Base-by-base conservation (phyloP, 805 yeast genomes). In the Metschnikowia peoriensis region DNA sequence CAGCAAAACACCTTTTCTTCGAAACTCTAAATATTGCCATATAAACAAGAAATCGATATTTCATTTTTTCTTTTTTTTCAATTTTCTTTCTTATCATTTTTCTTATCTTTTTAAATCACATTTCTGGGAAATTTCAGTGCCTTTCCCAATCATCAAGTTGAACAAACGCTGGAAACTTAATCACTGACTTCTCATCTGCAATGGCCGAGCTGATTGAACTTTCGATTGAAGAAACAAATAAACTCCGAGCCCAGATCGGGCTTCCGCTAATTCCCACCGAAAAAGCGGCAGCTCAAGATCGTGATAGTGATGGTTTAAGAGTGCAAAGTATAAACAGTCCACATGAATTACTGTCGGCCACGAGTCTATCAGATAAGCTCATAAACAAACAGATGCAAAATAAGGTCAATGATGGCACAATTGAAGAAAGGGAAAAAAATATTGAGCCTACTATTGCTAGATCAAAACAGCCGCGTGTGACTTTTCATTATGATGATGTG, bases 211-310 rank as follows among this genome's bases (percentile, higher is more conserved):
- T 44, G 38, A 59, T 57, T 38, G 68, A 56, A 57, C 66, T 65
- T 52, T 66, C 62, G 66, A 66, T 84, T 1, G 83, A 78, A 52
- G 87, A 84, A 53, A 84, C 88, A 0, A 84, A 84, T 60, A 70
- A 66, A 57, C 68, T 82, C 7, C 67, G 89, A 27, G 55, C 68
- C 7, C 73, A 78, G 11, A 59, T 82, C 10, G 88, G 88, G 0
- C 68, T 84, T 50, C 75, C 77, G 38, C 84, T 85, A 1, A 75
- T 82, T 15, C 77, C 75, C 10, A 28, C 40, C 27, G 39, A 6
- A 14, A 16, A 11, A 6, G 6, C 49, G 15, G 38, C 14, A 6
- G 12, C 29, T 17, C 14, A 35, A 10, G 2, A 32, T 9, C 5
- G 10, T 7, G 17, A 2, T 5, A 7, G 29, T 5, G 39, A 34